Base-by-base conservation (phyloP, 2,329 filamentous ascomycete genomes). In the Epichloe elymi region DNA sequence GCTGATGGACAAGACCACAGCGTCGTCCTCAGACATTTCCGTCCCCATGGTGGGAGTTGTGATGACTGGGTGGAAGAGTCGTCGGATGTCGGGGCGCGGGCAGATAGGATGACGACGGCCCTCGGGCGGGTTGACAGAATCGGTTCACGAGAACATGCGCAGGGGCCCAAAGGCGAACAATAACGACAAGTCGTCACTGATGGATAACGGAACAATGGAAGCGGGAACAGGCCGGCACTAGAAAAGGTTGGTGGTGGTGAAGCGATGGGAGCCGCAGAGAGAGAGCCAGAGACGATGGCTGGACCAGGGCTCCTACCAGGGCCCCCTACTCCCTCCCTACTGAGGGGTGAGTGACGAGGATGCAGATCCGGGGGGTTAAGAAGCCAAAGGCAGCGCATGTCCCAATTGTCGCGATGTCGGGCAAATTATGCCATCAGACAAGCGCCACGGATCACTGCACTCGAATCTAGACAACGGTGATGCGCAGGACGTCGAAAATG, bases 21-120 rank as follows among this genome's bases (percentile, higher is more conserved):
- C 66, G 53, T 73, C 70, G 58, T 73, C 69, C 54, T 71, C 70
- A 46, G 70, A 71, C 65, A 70, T 67, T 53, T 69, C 67, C 53
- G 64, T 61, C 49, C 66, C 63, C 59, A 67, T 66, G 44, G 53
- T 54, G 51, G 54, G 51, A 59, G 58, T 44, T 11, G 30, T 23
- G 19, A 14, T 36, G 4, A 38, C 30, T 39, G 23, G 19, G 19
- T 39, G 38, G 43, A 44, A 17, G 26, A 19, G 26, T 26, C 40
- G 48, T 49, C 47, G 10, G 33, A 26, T 26, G 8, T 19, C 30
- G 50, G 50, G 38, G 17, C 36, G 51, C 36, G 33, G 19, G 26
- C n/a, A 30, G 26, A 37, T 35, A 42, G 17, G 49, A 43, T n/a
- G 26, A 30, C 26, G 30, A 44, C 41, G 40, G 50, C 50, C 52